Evolutionary conservation across 2,329 filamentous ascomycete genomes (phyloP).

Genomic region (Colletotrichum sp.): DNA sequence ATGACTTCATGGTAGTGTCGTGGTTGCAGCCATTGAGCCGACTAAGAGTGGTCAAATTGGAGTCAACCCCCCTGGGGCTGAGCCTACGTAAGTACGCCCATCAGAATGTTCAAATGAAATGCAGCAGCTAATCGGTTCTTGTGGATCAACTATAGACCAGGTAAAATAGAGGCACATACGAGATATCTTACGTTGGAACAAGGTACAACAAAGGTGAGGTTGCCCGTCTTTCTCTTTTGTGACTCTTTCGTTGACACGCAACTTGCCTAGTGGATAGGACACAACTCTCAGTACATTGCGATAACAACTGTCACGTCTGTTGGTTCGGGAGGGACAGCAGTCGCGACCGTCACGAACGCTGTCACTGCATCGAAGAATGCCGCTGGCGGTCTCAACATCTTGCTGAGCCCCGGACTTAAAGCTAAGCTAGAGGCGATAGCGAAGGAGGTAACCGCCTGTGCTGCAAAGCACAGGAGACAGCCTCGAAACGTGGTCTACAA

Average conservation of each 20-base stretch:
- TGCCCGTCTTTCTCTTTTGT: not conserved
- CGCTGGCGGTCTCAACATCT: not conserved
- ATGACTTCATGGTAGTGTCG: not conserved
- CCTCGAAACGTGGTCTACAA: not conserved
- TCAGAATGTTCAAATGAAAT: not conserved
- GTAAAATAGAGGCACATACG: not conserved
- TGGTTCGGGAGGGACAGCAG: not conserved
- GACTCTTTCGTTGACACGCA: not conserved
- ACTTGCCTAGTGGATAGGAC: not conserved
- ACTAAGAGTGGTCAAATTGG: not conserved
- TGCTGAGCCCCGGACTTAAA: not conserved
- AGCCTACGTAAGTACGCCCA: not conserved
- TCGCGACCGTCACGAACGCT: not conserved
- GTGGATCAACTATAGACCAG: not conserved
- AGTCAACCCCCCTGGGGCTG: not conserved
- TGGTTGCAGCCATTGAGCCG: not conserved
- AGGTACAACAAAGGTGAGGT: not conserved
- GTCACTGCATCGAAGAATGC: not conserved
- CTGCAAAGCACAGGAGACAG: not conserved
- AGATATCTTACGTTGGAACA: not conserved
- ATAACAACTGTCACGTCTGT: not conserved
- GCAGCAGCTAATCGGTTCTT: not conserved
- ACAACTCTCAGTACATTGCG: not conserved
- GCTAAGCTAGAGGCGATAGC: not conserved
- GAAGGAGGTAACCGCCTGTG: not conserved